phyloP scores from a whole-genome alignment of 305 asterid species.

The Fraxinus paxiana region DNA sequence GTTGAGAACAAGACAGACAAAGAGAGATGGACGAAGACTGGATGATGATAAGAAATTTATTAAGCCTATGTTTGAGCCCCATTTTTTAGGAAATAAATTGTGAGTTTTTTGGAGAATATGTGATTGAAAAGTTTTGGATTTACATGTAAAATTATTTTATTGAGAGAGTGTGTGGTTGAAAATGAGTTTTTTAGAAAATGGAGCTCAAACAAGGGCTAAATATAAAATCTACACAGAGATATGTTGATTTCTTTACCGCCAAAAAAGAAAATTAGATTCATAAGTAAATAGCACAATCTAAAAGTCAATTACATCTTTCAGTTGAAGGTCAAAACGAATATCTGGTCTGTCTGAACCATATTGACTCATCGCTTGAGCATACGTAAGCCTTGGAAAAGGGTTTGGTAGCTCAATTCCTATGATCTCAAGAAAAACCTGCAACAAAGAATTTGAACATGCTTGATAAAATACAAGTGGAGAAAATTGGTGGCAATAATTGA shows the following conservation, averaged over 20 bases:
- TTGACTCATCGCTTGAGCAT: conserved; percentile 77
- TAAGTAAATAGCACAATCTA: neutral
- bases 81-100: too few species aligned
- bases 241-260: neutral
- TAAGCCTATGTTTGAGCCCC: neutral
- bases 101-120: too few species aligned
- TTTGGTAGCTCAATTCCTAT: conserved; percentile 78
- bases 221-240: neutral
- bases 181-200: neutral
- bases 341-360: conserved; percentile 96
- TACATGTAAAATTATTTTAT: too few species aligned
- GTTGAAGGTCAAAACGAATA: conserved; percentile 71
- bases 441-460: conserved; percentile 19
- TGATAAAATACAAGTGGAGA: conserved; percentile 7
- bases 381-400: conserved; percentile 89
- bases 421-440: conserved; percentile 81
- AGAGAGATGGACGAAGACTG: neutral
- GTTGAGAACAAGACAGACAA: neutral
- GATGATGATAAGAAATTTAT: neutral
- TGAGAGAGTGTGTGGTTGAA: too few species aligned
- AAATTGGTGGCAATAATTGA: neutral
- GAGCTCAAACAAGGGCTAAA: neutral
- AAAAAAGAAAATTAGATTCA: conserved; percentile 21
- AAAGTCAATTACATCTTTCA: conserved; percentile 56
- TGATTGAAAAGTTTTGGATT: too few species aligned